Evolutionary conservation across 2,329 filamentous ascomycete genomes (phyloP), one percentile per base, ranked within the genome.

Genomic region (Paracamarosporium sp.): DNA sequence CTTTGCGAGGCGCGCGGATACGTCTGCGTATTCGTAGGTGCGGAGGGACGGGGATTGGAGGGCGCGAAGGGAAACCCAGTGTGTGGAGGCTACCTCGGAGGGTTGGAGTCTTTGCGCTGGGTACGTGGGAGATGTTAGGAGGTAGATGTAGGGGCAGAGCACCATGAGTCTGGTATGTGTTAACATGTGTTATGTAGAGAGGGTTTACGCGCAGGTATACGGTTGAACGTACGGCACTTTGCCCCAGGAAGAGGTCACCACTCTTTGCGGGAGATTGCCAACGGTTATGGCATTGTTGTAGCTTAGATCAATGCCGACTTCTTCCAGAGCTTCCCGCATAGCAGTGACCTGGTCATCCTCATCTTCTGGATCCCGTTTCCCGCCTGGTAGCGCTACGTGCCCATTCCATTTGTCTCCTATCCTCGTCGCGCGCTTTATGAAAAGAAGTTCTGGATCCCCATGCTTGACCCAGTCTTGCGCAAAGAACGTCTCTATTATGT

Each of bases 391-490:
- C 0, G 88, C 88, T 55, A 90, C 84, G 77, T 91, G 88, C 3
- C 85, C 84, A 1, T 86, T 89, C 88, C 88, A 91, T 56, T 87
- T 80, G 71, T 91, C 88, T 7, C 88, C 87, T 53, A 82, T 80
- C 35, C 88, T 80, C 4, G 87, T 82, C 2, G 88, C 85, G 44
- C 88, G 80, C 70, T 90, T 91, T 72, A 91, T 91, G 72, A 90
- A 90, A 3, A 90, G 79, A n/a, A 88, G 79, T 71, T 91, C 88
- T 0, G 88, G 85, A 59, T 88, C 85, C 24, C 88, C 88, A 70
- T 88, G 76, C 62, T 84, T 81, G 6, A 89, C 86, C 88, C 88
- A 91, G 15, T 82, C 72, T 64, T 88, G 86, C 1, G 79, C 76
- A 69, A 90, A 90, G 77, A 90, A 90, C 8, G 79, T 73, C 30